Evolutionary conservation across 345 rosid genomes (phyloP).

Genomic region (Barbarea vulgaris): DNA sequence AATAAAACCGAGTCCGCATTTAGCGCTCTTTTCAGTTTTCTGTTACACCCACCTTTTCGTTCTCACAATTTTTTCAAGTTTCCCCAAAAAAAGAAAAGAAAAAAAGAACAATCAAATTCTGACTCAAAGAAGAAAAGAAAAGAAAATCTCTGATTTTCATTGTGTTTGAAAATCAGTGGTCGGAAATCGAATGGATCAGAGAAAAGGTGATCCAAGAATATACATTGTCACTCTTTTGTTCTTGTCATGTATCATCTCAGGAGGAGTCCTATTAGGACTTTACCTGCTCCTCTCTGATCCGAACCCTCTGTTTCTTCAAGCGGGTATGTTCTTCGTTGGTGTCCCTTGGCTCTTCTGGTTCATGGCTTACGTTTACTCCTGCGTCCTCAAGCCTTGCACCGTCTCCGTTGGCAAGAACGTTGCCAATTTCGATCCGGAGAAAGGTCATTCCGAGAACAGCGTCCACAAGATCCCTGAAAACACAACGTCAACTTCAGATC

Average conservation of each 20-base stretch:
- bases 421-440: slow-evolving; percentile 32
- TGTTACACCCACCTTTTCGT: slow-evolving; percentile 30
- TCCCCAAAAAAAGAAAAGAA: not conserved
- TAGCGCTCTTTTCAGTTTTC: slow-evolving; percentile 32
- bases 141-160: not conserved
- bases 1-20: slow-evolving; percentile 29
- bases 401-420: slow-evolving; percentile 11
- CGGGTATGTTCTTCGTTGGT: slow-evolving; percentile 56
- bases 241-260: slow-evolving; percentile 51
- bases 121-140: slow-evolving; percentile 11
- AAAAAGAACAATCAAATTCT: not conserved
- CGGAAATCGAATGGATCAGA: slow-evolving; percentile 40
- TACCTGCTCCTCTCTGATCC: slow-evolving; percentile 49
- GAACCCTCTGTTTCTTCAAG: slow-evolving; percentile 47
- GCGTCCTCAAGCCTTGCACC: slow-evolving; percentile 44
- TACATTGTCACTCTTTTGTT: slow-evolving; percentile 48
- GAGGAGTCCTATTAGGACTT: slow-evolving; percentile 56
- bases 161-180: slow-evolving; percentile 14
- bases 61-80: slow-evolving; percentile 12
- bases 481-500: slow-evolving; percentile 23
- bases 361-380: slow-evolving; percentile 52
- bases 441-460: slow-evolving; percentile 3
- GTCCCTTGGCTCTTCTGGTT: slow-evolving; percentile 82
- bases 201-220: slow-evolving; percentile 56
- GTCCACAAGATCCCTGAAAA: not conserved